These are phyloP conservation scores for Przewalskia tangutica DNA, from an alignment of 257 asterid genomes.

Conservation along the genomic window DNA sequence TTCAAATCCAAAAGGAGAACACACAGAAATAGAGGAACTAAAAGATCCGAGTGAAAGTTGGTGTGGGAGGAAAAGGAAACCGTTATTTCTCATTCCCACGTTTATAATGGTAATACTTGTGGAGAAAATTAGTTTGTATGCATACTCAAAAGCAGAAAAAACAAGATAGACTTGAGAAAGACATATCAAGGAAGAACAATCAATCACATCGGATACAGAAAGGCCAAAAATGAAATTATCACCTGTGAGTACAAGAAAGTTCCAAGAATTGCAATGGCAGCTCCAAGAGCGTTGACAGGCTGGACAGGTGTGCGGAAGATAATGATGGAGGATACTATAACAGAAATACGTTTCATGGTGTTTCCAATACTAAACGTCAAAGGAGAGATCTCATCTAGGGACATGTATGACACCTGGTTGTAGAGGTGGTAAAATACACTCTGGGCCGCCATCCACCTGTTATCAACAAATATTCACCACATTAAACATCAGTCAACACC, in stretches of 20 bases:
- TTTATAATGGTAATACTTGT: not conserved
- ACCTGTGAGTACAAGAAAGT: constrained; percentile 99
- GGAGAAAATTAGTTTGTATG: not conserved
- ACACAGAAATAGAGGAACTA: not conserved
- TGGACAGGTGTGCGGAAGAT: constrained; percentile 85
- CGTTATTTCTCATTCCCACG: not conserved
- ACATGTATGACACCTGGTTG: constrained; percentile 97
- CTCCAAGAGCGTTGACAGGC: constrained; percentile 96
- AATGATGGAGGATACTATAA: constrained; percentile 86
- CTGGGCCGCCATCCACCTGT: constrained; percentile 97
- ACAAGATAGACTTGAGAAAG: not conserved
- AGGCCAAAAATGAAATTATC: constrained; percentile 9
- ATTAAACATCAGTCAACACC: constrained; percentile 11
- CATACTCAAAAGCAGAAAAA: not conserved
- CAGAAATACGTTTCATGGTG: constrained; percentile 94
- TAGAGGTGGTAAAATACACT: constrained; percentile 90
- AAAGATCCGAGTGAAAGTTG: not conserved
- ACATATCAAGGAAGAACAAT: not conserved
- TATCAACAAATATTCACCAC: constrained; percentile 18
- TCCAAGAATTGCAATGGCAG: constrained; percentile 85
- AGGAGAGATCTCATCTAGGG: constrained; percentile 92
- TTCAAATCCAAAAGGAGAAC: no score
- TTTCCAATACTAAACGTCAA: constrained; percentile 91
- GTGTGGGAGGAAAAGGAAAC: not conserved
- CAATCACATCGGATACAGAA: not conserved